Conservation (phyloP, 805 yeast genomes). For the Kodamaea kakaduensis region DNA sequence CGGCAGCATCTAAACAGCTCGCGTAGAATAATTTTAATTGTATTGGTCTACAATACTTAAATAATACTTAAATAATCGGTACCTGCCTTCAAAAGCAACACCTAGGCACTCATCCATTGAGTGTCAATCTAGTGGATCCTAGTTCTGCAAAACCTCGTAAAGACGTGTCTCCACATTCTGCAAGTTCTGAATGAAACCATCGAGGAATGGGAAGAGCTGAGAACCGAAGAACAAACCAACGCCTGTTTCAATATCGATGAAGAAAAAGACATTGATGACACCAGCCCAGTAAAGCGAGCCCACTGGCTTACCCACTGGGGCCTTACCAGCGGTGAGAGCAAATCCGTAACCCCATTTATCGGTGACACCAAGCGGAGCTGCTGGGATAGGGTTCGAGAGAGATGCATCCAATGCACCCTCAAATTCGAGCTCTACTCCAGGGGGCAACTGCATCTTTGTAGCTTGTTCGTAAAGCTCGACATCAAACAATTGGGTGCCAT, state of each 20-base stretch:
- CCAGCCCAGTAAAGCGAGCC: conserved; percentile 39
- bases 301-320: conserved; percentile 33
- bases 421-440: conserved; percentile 16
- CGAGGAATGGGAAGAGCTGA: conserved; percentile 34
- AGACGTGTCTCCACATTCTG: not conserved
- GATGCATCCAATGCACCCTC: conserved; percentile 14
- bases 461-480: conserved; percentile 31
- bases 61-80: too few relatives aligned
- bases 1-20: too few relatives aligned
- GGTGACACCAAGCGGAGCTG: not conserved
- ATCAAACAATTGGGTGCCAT: conserved; percentile 25
- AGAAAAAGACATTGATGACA: conserved; percentile 34
- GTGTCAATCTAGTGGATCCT: too few relatives aligned
- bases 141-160: too few relatives aligned
- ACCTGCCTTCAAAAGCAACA: too few relatives aligned
- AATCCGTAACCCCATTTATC: conserved; percentile 2
- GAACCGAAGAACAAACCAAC: conserved; percentile 38
- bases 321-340: conserved; percentile 14
- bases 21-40: too few relatives aligned
- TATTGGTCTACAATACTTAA: too few relatives aligned
- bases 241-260: conserved; percentile 36
- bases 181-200: not conserved
- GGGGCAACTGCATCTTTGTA: conserved; percentile 30
- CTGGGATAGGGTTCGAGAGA: not conserved
- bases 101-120: too few relatives aligned